These are phyloP conservation scores for Magnolia changhungtana DNA, from an alignment of 164 flowering plant genomes.

Conservation along the genomic window DNA sequence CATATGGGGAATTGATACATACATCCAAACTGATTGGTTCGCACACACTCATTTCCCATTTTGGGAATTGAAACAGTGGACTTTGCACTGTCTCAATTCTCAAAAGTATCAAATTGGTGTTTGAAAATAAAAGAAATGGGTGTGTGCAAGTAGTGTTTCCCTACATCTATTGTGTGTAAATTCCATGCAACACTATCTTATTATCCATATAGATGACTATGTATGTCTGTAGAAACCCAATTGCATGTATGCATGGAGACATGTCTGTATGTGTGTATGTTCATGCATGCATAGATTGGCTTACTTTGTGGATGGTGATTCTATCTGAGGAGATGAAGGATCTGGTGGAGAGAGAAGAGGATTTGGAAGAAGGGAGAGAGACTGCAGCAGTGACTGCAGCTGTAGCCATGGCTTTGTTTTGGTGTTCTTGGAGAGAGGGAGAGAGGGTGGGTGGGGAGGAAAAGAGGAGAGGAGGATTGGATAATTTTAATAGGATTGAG, in stretches of 20 bases:
- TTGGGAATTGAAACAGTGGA: neutral
- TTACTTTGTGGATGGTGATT: conserved; percentile 66
- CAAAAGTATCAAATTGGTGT: neutral
- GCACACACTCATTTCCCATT: too few species aligned
- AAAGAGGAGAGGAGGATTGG: conserved; percentile 2
- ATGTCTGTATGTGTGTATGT: neutral
- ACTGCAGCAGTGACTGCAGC: conserved; percentile 82
- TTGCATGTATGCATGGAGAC: neutral
- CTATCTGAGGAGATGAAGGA: conserved; percentile 53
- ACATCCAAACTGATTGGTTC: too few species aligned
- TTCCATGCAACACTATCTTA: neutral
- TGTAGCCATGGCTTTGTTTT: conserved; percentile 42
- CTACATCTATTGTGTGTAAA: neutral
- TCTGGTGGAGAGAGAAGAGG: conserved; percentile 59
- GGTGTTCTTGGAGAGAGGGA: conserved; percentile 2
- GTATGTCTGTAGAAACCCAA: neutral
- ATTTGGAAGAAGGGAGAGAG: conserved; percentile 69
- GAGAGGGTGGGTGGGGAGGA: neutral
- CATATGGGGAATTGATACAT: too few species aligned
- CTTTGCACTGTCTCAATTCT: too few species aligned
- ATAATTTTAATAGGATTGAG: conserved; percentile 11
- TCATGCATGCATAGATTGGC: too few species aligned
- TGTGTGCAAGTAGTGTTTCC: neutral
- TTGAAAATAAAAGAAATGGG: neutral
- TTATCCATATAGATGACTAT: neutral